phyloP scores from a whole-genome alignment of 2,329 filamentous ascomycete genomes.

The Penicillium sclerotigenum region DNA sequence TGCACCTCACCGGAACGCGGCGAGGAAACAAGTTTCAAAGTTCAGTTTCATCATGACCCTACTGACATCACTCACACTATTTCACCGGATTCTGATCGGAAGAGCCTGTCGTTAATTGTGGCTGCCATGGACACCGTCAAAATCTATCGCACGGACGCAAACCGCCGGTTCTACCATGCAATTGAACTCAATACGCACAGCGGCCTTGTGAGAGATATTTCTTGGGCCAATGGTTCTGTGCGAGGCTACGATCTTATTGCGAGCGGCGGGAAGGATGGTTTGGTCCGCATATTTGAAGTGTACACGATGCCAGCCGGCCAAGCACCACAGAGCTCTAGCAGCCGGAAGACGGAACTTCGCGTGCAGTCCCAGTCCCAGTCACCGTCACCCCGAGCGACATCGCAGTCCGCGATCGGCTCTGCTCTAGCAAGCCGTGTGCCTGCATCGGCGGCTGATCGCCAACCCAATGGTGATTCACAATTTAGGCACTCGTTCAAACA shows the following conservation, averaged over 20 bases:
- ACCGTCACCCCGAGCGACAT: constrained; percentile 30
- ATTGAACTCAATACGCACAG: constrained; percentile 71
- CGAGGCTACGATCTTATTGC: constrained; percentile 87
- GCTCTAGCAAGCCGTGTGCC: constrained; percentile 39
- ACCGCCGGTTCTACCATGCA: constrained; percentile 80
- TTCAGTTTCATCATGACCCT: constrained; percentile 84
- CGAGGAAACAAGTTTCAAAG: constrained; percentile 81
- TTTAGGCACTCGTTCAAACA: constrained; percentile 44
- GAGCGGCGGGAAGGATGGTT: constrained; percentile 88
- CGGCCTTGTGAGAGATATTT: constrained; percentile 78
- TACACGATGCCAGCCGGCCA: constrained; percentile 36
- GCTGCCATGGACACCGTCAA: constrained; percentile 80
- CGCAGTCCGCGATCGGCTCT: constrained; percentile 43
- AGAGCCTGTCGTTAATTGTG: constrained; percentile 76
- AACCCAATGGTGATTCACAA: constrained; percentile 34
- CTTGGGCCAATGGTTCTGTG: constrained; percentile 90
- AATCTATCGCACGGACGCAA: constrained; percentile 72
- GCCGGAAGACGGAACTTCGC: constrained; percentile 26
- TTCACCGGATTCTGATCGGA: constrained; percentile 74
- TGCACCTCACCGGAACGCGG: constrained; percentile 68
- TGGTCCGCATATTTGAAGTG: constrained; percentile 77
- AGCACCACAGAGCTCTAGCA: constrained; percentile 26
- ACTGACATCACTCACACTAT: constrained; percentile 69
- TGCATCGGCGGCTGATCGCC: constrained; percentile 31
- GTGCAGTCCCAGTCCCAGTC: constrained; percentile 29